These are phyloP conservation scores for Brassica nigra DNA, from an alignment of 345 rosid species.

Conservation along the genomic window DNA sequence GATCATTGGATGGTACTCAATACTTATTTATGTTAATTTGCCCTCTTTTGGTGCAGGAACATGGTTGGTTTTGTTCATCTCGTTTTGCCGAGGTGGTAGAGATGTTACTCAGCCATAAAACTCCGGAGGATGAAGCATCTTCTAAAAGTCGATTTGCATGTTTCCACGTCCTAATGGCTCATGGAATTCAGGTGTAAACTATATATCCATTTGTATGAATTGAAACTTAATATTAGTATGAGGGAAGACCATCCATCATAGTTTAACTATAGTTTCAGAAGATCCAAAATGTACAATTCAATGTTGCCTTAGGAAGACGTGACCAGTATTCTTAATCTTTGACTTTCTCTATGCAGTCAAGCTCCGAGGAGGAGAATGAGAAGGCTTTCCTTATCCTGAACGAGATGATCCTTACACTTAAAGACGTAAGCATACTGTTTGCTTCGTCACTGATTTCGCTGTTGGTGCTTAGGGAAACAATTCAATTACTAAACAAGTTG, in stretches of 20 bases:
- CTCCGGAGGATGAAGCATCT: conserved; percentile 49
- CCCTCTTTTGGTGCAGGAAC: conserved; percentile 60
- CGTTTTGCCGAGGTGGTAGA: conserved; percentile 68
- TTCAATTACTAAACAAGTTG: neutral
- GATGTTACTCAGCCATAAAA: conserved; percentile 60
- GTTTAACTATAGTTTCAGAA: neutral
- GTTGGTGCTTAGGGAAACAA: conserved; percentile 14
- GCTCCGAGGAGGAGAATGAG: conserved; percentile 64
- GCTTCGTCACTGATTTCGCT: neutral
- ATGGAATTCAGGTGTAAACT: conserved; percentile 62
- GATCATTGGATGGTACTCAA: conserved; percentile 4
- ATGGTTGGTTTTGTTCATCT: conserved; percentile 70
- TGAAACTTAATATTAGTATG: conserved; percentile 12
- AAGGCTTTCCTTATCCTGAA: conserved; percentile 84
- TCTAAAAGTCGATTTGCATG: conserved; percentile 75
- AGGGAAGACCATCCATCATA: neutral
- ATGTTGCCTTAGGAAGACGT: neutral
- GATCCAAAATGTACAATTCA: neutral
- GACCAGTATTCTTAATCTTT: conserved; percentile 23
- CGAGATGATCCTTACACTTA: conserved; percentile 80
- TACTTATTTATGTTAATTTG: conserved; percentile 28
- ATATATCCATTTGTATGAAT: neutral
- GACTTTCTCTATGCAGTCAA: conserved; percentile 51
- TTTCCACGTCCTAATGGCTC: conserved; percentile 65
- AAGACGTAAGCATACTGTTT: conserved; percentile 65